These are phyloP conservation scores for Capsella rubella DNA, from an alignment of 441 rosid genomes.

Conservation along the genomic window DNA sequence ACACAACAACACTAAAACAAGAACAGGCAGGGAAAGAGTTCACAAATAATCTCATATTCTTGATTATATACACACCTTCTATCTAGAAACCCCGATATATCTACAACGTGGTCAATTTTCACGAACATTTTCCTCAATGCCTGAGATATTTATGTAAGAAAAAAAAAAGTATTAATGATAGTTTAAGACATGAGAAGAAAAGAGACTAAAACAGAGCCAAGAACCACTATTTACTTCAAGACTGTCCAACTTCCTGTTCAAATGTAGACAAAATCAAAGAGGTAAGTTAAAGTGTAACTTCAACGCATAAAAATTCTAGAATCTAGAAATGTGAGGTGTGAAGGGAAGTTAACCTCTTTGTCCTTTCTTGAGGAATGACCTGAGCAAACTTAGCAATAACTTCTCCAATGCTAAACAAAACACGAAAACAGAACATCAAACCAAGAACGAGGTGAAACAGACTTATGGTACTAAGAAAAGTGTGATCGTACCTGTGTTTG, in stretches of 20 bases:
- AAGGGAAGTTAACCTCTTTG: constrained; percentile 58
- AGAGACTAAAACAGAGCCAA: constrained; percentile 2
- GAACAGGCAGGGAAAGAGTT: constrained; percentile 2
- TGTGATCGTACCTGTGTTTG: constrained; percentile 56
- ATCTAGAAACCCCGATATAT: constrained; percentile 72
- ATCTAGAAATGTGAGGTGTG: neutral
- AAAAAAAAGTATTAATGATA: neutral
- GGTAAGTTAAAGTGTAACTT: neutral
- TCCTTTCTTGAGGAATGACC: constrained; percentile 78
- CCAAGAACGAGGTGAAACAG: neutral
- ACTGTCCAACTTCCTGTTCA: constrained; percentile 81
- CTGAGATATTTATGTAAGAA: constrained; percentile 39
- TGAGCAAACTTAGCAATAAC: constrained; percentile 75
- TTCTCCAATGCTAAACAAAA: constrained; percentile 64
- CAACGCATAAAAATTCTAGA: neutral
- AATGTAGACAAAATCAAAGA: constrained; percentile 35
- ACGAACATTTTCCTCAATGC: constrained; percentile 75
- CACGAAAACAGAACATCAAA: constrained; percentile 4
- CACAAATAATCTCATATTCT: constrained; percentile 8
- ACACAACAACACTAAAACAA: constrained; percentile 11
- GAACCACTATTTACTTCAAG: constrained; percentile 71
- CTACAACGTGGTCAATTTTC: constrained; percentile 86
- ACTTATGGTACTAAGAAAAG: constrained; percentile 12
- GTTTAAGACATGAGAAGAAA: neutral
- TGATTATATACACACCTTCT: constrained; percentile 53